Evolutionary conservation across 164 flowering plant species (phyloP).

Genomic region (Warburgia ugandensis): DNA sequence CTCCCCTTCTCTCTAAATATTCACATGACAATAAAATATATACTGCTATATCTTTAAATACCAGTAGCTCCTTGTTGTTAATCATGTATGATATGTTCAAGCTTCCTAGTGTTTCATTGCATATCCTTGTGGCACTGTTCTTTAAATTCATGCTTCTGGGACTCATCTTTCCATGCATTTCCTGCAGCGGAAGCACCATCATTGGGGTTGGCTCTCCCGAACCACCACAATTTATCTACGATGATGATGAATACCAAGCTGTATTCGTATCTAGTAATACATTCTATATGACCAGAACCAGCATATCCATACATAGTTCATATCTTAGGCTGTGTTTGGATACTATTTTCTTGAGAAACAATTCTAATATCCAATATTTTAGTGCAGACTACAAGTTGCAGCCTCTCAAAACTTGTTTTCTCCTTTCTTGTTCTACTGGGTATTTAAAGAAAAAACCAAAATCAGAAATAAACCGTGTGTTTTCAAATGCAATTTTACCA

Average conservation of each 20-base stretch:
- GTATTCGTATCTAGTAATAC: constrained; percentile 72
- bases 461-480: no score
- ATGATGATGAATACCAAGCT: constrained; percentile 73
- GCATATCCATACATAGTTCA: no score
- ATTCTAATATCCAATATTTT: no score
- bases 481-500: no score
- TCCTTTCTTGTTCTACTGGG: no score
- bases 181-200: constrained; percentile 92
- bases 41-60: not conserved
- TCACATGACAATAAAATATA: not conserved
- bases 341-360: no score
- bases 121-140: not conserved
- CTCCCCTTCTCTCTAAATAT: not conserved
- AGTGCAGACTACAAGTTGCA: no score
- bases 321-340: not conserved
- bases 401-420: no score
- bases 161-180: not conserved
- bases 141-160: not conserved
- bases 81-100: no score
- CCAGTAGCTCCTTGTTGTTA: no score
- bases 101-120: not conserved
- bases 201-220: constrained; percentile 94
- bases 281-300: not conserved
- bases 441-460: no score
- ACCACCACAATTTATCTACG: constrained; percentile 85